phyloP scores from a whole-genome alignment of 176 grass and related monocot genomes.

The bread wheat (Triticum aestivum) region IWGSC_CS_RefSeq_v2.1 NC_057812.1:13866818-13867317 shows the following conservation, averaged over 20 bases:
- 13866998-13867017: background rate
- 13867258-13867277: constrained; percentile 56
- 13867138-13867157: background rate
- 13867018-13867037: constrained; percentile 4
- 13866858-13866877: background rate
- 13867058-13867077: constrained; percentile 56
- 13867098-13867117: background rate
- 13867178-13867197: constrained; percentile 24
- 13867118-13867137: background rate
- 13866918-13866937: background rate
- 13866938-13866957: background rate
- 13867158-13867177: background rate
- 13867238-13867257: constrained; percentile 78
- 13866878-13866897: background rate
- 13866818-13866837: background rate
- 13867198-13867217: constrained; percentile 58
- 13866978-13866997: background rate
- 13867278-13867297: background rate
- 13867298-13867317: background rate
- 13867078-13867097: constrained; percentile 33
- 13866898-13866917: background rate
- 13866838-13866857: too few relatives aligned
- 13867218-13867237: constrained; percentile 73
- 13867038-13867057: constrained; percentile 59
- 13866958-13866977: background rate